Base-by-base conservation (phyloP, 2,329 filamentous ascomycete species). In the Colletotrichum zoysiae region DNA sequence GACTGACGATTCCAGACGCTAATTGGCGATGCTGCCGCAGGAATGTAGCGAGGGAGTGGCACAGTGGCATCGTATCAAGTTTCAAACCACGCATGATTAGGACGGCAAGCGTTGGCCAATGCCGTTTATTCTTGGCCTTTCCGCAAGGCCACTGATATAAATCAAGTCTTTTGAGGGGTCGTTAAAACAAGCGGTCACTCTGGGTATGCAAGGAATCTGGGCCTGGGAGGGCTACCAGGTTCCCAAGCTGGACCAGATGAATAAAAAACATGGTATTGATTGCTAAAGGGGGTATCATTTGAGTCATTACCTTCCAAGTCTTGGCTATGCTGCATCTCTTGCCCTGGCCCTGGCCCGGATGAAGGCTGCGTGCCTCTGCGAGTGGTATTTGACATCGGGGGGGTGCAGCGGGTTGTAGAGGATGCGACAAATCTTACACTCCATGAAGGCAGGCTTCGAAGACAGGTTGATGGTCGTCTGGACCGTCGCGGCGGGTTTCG, bases 381-480 rank as follows among this genome's bases (percentile, higher is more conserved):
- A 76, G 66, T 85, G 84, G 20, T 79, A 83, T 68, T 82, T 84
- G 20, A 84, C 83, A 66, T 85, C 84, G 38, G 81, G 81, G 4
- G 83, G 82, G 65, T 81, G 82, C 6, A 84, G 74, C 0, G 83
- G 84, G 62, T 85, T 85, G 78, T 82, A 85, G 9, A 85, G 81
- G 0, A 79, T 84, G 63, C 84, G 78, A 73, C 84, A 85, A 3
- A 80, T 69, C 61, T 79, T 83, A 73, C 84, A 85, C 65, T 85
- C 83, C 2, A 82, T 80, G 70, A 85, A 85, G 1, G 83, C 76
- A 3, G 82, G 81, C 35, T 81, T 79, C 1, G 79, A 78, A 0
- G 84, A 84, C 2, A 85, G 76, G 44, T 85, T 85, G n/a, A 85
- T 78, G 1, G 83, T 85, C 1, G 82, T 85, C 62, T 85, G 84